A percentile compares a stretch with the other conserved stretches of the same genome.
Evolutionary conservation across 192 early-diverging fungal genomes (phyloP).

Genomic region (Coemansia sp.): DNA sequence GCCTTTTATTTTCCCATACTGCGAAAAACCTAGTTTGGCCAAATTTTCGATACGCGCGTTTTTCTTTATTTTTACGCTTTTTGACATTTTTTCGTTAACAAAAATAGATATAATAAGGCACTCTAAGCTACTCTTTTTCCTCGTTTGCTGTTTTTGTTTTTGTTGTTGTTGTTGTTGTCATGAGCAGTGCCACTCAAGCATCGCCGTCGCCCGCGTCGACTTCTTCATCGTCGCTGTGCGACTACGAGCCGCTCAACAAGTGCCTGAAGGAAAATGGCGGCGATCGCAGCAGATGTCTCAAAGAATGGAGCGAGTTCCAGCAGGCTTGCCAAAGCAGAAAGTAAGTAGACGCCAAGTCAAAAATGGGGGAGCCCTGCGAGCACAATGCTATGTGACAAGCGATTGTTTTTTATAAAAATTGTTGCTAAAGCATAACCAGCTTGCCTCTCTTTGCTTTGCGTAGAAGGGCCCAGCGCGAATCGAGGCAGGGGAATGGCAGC

Average conservation of each 20-base stretch:
- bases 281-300: constrained; percentile 58
- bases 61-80: too few relatives aligned
- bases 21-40: too few relatives aligned
- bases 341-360: constrained; percentile 11
- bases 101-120: too few relatives aligned
- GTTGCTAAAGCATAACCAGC: too few relatives aligned
- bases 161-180: background rate
- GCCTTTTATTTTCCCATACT: too few relatives aligned
- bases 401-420: too few relatives aligned
- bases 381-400: too few relatives aligned
- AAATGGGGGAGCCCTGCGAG: too few relatives aligned
- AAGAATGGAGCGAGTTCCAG: constrained; percentile 65
- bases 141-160: background rate
- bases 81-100: too few relatives aligned
- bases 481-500: background rate
- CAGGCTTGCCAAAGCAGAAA: constrained; percentile 54
- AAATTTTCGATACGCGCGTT: too few relatives aligned
- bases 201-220: background rate
- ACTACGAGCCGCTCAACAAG: constrained; percentile 57
- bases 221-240: constrained; percentile 29
- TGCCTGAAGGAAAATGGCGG: constrained; percentile 59
- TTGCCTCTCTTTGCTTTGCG: background rate
- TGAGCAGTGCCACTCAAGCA: background rate
- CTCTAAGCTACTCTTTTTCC: too few relatives aligned
- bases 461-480: background rate